Evolutionary conservation across 257 asterid species (phyloP), one percentile per base, ranked within the genome.

Genomic region (Salvia miltiorrhiza): DNA sequence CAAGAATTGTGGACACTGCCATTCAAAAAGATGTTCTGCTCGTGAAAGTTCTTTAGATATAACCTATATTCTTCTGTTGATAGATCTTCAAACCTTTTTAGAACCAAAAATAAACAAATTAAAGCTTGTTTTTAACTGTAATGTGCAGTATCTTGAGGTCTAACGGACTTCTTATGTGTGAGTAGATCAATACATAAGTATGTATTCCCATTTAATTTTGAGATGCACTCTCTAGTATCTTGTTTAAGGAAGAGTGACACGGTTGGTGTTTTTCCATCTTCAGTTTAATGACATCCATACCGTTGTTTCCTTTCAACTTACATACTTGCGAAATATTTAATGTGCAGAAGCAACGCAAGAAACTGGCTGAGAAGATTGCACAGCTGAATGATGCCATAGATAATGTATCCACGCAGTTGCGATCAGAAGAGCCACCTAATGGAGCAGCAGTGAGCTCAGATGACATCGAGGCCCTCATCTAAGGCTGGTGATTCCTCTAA

Each of bases 321-420:
- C 65, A 7, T 47, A 55, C 60, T 65, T 59, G 49, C 49, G 14
- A 11, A 55, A 47, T 21, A 14, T 48, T 39, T 3, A 65, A 13
- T 67, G 37, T 58, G 40, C 94, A 93, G 98, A 88, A 79, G 74
- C 95, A 90, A 72, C 90, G 96, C 75, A 84, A 83, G 90, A 83
- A 81, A 77, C 83, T 93, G 74, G 75, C 90, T 3, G 92, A 87
- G 83, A 93, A 90, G 89, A 90, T 93, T 66, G 95, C 85, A 50
- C 89, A 87, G 75, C 90, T 93, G 60, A 88, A 93, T 57, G 73
- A 78, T n/a, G 96, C 97, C 40, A 90, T 93, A 33, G 98, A 90
- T 69, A 84, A 84, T 24, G 78, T 88, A 37, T 86, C 98, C 50
- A 76, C 43, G 49, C 91, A 88, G 83, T 50, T 88, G 82, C 80